Conservation (phyloP, 441 rosid genomes). For the Lepidium campestre region DNA sequence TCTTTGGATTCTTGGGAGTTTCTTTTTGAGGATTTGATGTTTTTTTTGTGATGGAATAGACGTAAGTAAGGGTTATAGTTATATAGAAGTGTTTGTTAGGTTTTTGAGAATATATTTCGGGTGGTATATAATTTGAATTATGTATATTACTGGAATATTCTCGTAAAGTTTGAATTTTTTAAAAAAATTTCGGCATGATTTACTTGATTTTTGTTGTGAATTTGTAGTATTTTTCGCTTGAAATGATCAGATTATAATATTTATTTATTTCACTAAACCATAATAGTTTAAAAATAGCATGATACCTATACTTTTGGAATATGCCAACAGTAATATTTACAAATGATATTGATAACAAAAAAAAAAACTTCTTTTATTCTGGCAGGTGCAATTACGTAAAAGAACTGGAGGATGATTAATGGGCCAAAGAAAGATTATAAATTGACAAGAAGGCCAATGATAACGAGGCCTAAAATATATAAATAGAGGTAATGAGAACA, state of each 20-base stretch:
- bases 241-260: neutral
- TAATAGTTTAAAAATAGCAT: neutral
- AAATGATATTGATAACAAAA: neutral
- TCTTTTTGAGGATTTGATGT: neutral
- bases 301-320: neutral
- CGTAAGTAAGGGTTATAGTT: neutral
- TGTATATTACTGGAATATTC: conserved; percentile 10
- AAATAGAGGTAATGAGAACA: no score
- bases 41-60: neutral
- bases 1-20: neutral
- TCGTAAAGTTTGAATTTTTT: neutral
- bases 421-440: neutral
- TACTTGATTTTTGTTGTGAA: neutral
- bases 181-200: neutral
- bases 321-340: neutral
- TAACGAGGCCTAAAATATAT: neutral
- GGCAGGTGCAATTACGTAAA: neutral
- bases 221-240: neutral
- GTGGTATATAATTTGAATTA: neutral
- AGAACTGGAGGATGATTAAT: neutral
- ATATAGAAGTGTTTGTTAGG: neutral
- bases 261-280: neutral
- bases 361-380: neutral
- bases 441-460: neutral
- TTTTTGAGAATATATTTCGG: neutral